Percentiles rank a stretch among this genome's conserved stretches.
phyloP scores from a whole-genome alignment of 2,329 filamentous ascomycete genomes.

The Aspergillus glaucus region DNA sequence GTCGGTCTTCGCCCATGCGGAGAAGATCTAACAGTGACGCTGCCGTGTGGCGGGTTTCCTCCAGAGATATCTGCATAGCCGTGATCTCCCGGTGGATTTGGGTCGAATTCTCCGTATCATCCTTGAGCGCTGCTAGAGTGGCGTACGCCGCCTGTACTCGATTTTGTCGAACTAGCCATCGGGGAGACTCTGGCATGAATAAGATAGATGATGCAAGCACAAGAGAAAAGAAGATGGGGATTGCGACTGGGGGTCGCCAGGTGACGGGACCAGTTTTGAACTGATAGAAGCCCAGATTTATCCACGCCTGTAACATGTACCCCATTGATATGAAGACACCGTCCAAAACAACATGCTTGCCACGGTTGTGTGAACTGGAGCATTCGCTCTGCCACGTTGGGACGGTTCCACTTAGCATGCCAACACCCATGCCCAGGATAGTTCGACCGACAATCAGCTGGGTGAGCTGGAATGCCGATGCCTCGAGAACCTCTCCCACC shows the following conservation, averaged over 20 bases:
- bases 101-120: background rate
- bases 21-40: conserved; percentile 5
- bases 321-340: conserved; percentile 6
- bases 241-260: conserved; percentile 3
- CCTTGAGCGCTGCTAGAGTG: conserved; percentile 5
- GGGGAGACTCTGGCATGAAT: conserved; percentile 12
- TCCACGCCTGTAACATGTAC: conserved; percentile 5
- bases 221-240: conserved; percentile 8
- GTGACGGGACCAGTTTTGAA: conserved; percentile 3
- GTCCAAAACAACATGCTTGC: conserved; percentile 7
- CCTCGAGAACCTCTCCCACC: too few relatives aligned
- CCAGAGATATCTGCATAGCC: conserved; percentile 4
- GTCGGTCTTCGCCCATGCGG: conserved; percentile 4
- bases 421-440: too few relatives aligned
- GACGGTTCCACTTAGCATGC: too few relatives aligned
- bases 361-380: conserved; percentile 6
- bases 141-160: conserved; percentile 4
- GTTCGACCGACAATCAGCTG: too few relatives aligned
- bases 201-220: conserved; percentile 4
- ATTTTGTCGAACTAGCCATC: conserved; percentile 8
- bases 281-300: conserved; percentile 8
- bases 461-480: too few relatives aligned
- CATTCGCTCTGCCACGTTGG: background rate
- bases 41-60: conserved; percentile 2
- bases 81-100: background rate